These are phyloP conservation scores for Jamesozyma gamospora DNA, from an alignment of 805 yeast species.

Conservation along the genomic window DNA sequence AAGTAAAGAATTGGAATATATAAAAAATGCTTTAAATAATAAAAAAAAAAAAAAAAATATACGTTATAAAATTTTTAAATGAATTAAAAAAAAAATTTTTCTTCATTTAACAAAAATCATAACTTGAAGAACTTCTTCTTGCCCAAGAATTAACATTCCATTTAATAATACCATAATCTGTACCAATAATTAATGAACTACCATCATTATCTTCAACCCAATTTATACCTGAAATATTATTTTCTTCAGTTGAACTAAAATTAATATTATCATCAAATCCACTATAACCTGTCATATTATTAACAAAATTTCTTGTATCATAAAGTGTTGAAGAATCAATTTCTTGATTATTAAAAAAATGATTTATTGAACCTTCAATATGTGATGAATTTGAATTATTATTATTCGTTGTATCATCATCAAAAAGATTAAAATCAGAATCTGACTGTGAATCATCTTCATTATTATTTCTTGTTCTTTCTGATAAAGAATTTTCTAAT, in stretches of 20 bases:
- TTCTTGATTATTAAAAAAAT: neutral
- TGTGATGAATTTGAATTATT: neutral
- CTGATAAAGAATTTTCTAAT: neutral
- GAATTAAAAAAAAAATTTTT: neutral
- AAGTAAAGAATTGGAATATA: slow-evolving; percentile 41
- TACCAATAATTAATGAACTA: slow-evolving; percentile 47
- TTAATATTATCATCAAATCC: slow-evolving; percentile 1
- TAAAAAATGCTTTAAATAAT: slow-evolving; percentile 10
- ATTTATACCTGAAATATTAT: slow-evolving; percentile 53
- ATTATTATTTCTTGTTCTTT: neutral
- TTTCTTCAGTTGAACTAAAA: slow-evolving; percentile 24
- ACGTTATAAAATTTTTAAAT: neutral
- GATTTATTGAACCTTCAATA: neutral
- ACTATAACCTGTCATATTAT: slow-evolving; percentile 4
- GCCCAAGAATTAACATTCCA: slow-evolving; percentile 64
- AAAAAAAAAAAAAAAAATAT: slow-evolving; percentile 23
- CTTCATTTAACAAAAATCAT: slow-evolving; percentile 32
- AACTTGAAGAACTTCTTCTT: slow-evolving; percentile 51
- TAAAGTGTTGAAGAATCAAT: neutral
- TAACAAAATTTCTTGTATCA: neutral
- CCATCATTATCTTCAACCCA: slow-evolving; percentile 44
- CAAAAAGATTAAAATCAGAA: neutral
- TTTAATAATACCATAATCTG: slow-evolving; percentile 54
- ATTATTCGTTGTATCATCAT: neutral
- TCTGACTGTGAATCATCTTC: neutral